Evolutionary conservation across 306 rosid species (phyloP).

Genomic region (Hylodesmum podocarpum): DNA sequence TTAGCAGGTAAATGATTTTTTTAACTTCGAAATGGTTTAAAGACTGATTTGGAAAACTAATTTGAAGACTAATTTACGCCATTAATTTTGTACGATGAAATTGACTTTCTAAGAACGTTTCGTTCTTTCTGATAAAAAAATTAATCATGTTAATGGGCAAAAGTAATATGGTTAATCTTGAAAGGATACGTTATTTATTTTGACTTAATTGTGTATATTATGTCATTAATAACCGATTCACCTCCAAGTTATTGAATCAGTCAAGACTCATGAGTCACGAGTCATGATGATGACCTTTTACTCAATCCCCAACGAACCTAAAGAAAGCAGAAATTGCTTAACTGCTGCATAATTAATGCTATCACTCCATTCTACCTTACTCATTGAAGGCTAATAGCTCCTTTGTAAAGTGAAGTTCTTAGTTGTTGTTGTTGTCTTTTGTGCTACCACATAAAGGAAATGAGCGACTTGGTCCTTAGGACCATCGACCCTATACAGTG

Average conservation of each 20-base stretch:
- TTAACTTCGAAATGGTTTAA: not conserved
- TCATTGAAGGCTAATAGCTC: slow-evolving; percentile 14
- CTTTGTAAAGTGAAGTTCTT: slow-evolving; percentile 25
- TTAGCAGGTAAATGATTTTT: not conserved
- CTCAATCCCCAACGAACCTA: slow-evolving; percentile 23
- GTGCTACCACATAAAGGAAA: slow-evolving; percentile 32
- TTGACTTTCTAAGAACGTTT: not conserved
- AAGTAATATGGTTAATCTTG: not conserved
- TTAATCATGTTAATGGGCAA: not conserved
- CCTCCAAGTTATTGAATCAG: slow-evolving; percentile 9
- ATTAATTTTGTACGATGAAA: not conserved
- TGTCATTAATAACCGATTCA: not conserved
- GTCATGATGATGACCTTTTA: slow-evolving; percentile 10
- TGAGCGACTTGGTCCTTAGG: slow-evolving; percentile 30
- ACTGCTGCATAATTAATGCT: slow-evolving; percentile 22
- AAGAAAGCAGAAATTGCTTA: slow-evolving; percentile 18
- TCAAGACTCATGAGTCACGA: slow-evolving; percentile 15
- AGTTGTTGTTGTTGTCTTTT: slow-evolving; percentile 37
- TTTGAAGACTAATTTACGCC: not conserved
- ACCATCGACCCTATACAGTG: slow-evolving; percentile 31
- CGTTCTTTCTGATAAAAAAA: not conserved
- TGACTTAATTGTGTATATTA: not conserved
- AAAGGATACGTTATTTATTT: not conserved
- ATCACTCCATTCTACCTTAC: slow-evolving; percentile 13
- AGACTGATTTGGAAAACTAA: too few species aligned